phyloP scores from a whole-genome alignment of 202 grass and related monocot species.

The Digitaria exilis region DNA sequence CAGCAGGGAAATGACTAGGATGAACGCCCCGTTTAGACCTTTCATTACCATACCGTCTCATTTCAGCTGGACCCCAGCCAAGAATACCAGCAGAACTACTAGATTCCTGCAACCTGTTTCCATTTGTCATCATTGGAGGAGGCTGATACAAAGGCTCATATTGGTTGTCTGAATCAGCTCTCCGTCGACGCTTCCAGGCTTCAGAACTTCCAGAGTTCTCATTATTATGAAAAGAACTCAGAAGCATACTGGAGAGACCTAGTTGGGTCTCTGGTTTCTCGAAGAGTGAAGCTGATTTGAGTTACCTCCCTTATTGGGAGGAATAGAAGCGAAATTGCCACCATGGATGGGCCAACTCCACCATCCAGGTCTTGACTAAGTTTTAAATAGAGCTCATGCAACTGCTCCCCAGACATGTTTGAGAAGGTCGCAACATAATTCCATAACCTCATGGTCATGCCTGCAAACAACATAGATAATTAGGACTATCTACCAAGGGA shows the following conservation, averaged over 20 bases:
- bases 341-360: constrained; percentile 83
- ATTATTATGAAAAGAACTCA: constrained; percentile 61
- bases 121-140: constrained; percentile 61
- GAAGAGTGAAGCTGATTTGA: constrained; percentile 65
- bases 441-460: constrained; percentile 94
- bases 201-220: constrained; percentile 77
- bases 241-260: constrained; percentile 66
- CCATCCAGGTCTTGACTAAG: constrained; percentile 80
- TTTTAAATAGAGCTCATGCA: constrained; percentile 88
- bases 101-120: constrained; percentile 62
- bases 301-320: constrained; percentile 42
- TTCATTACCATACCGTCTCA: constrained; percentile 81
- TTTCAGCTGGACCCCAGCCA: constrained; percentile 78
- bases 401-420: constrained; percentile 87
- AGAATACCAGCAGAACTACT: constrained; percentile 89
- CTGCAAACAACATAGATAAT: constrained; percentile 51
- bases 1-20: constrained; percentile 62
- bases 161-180: constrained; percentile 64
- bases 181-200: constrained; percentile 87
- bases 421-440: constrained; percentile 98
- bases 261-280: constrained; percentile 75
- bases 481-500: constrained; percentile 21
- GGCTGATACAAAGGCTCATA: constrained; percentile 54
- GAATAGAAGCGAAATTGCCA: constrained; percentile 49
- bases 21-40: constrained; percentile 68